phyloP scores from a whole-genome alignment of 2,329 filamentous ascomycete species.

The Xylariaceae sp. region DNA sequence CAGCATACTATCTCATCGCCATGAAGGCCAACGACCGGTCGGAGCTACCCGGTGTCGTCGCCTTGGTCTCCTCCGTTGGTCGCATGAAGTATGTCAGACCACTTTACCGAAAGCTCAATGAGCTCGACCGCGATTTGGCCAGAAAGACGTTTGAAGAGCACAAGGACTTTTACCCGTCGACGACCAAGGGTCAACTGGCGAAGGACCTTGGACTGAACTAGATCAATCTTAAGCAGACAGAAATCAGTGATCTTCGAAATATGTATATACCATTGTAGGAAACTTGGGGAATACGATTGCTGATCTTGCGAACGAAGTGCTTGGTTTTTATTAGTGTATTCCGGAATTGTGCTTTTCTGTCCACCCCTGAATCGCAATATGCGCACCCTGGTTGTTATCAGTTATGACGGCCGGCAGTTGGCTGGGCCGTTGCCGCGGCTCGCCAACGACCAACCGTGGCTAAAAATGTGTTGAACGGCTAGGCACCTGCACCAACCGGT shows the following conservation, averaged over 20 bases:
- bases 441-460: too few relatives aligned
- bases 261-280: not conserved
- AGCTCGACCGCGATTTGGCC: slow-evolving; percentile 68
- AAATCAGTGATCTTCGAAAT: not conserved
- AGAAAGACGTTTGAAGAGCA: slow-evolving; percentile 80
- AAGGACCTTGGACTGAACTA: slow-evolving; percentile 62
- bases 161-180: slow-evolving; percentile 91
- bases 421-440: not conserved
- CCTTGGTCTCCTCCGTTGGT: slow-evolving; percentile 75
- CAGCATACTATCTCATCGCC: slow-evolving; percentile 73
- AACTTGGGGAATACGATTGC: not conserved
- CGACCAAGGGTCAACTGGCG: slow-evolving; percentile 78
- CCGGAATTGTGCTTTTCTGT: too few relatives aligned
- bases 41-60: slow-evolving; percentile 65
- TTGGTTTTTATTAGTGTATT: too few relatives aligned
- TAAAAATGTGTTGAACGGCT: too few relatives aligned
- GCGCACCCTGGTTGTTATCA: too few relatives aligned
- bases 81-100: slow-evolving; percentile 97
- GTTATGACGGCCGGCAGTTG: too few relatives aligned
- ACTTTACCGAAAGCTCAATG: slow-evolving; percentile 69
- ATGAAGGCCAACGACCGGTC: slow-evolving; percentile 66
- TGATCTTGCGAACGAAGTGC: too few relatives aligned
- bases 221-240: not conserved
- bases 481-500: too few relatives aligned
- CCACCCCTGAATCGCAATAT: too few relatives aligned